phyloP scores from a whole-genome alignment of 2,329 filamentous ascomycete species.

The Aspergillus carbonarius region DNA sequence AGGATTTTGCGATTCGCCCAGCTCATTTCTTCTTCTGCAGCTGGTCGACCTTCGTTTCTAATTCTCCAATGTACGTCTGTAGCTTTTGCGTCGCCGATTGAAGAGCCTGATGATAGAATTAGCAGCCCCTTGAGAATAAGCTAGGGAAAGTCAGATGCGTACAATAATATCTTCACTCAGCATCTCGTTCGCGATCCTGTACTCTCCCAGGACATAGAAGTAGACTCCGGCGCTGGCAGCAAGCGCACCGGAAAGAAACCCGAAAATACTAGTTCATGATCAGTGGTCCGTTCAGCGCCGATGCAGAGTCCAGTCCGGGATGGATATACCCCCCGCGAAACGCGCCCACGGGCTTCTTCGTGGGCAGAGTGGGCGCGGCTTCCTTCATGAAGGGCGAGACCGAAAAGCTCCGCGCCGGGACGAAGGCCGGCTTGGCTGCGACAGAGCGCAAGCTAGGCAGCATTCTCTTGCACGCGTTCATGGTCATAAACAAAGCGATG shows the following conservation, averaged over 20 bases:
- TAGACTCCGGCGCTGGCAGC: slow-evolving; percentile 80
- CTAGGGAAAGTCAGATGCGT: slow-evolving; percentile 46
- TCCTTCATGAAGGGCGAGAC: slow-evolving; percentile 38
- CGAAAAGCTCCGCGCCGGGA: slow-evolving; percentile 33
- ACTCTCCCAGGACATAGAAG: slow-evolving; percentile 90
- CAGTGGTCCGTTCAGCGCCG: neutral
- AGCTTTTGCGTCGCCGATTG: slow-evolving; percentile 85
- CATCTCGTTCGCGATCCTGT: slow-evolving; percentile 89
- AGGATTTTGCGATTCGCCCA: neutral
- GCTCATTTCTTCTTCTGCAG: slow-evolving; percentile 65
- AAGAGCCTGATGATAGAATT: slow-evolving; percentile 60
- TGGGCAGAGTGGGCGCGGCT: slow-evolving; percentile 47
- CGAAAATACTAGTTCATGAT: slow-evolving; percentile 66
- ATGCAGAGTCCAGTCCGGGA: neutral
- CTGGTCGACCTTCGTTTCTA: slow-evolving; percentile 76
- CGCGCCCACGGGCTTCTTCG: slow-evolving; percentile 67
- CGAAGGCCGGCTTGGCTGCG: slow-evolving; percentile 20
- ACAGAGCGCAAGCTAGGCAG: slow-evolving; percentile 20
- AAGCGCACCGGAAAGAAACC: slow-evolving; percentile 83
- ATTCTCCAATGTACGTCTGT: slow-evolving; percentile 74
- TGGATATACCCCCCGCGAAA: slow-evolving; percentile 66
- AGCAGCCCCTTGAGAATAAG: neutral
- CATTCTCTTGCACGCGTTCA: slow-evolving; percentile 15
- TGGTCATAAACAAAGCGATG: slow-evolving; percentile 1
- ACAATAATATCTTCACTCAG: slow-evolving; percentile 96